Evolutionary conservation across 2,329 filamentous ascomycete genomes (phyloP), one percentile per base, ranked within the genome.

Genomic region (Pseudocercospora cruenta): DNA sequence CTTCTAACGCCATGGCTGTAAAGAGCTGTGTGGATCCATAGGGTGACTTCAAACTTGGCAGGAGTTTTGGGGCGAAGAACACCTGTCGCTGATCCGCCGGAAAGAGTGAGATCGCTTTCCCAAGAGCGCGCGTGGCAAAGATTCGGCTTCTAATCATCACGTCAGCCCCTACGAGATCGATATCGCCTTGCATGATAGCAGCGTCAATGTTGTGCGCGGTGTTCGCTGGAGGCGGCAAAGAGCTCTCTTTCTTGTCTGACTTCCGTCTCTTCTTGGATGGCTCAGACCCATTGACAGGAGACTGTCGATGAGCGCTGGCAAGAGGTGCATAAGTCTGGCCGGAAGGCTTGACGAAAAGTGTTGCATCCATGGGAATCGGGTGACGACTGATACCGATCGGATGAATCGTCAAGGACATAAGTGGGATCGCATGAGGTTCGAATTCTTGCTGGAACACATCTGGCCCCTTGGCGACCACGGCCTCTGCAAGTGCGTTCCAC

Each of bases 181-280:
- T 90, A 74, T 99, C 96, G 60, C 96, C 95, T 76, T 94, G 92
- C 83, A 99, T 93, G 90, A 99, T 97, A 72, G 96, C 94, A 9
- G 94, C 95, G 77, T 99, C 95, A 19, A 99, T 93, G 78, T 99
- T 97, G 79, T 99, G 95, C 1, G 91, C 87, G n/a, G 91, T 86
- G 1, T 86, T 81, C 5, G 73, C 68, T 7, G 71, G 68, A 5
- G 71, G 70, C 4, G 86, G 82, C 8, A 85, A 80, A 28, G 94
- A 90, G 62, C 95, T 92, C 21, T 87, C 81, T 64, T 84, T 85
- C 82, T 96, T 96, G n/a, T 91, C 89, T 0, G 91, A 91, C 78
- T 93, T 96, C 67, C 93, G 89, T 36, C 93, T 87, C 70, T 92
- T 89, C 79, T 95, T 92, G 1, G 89, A 83, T 14, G 88, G 84